Conservation (phyloP, 495 filamentous ascomycete genomes). For the Trichodelitschia bisporula region DNA sequence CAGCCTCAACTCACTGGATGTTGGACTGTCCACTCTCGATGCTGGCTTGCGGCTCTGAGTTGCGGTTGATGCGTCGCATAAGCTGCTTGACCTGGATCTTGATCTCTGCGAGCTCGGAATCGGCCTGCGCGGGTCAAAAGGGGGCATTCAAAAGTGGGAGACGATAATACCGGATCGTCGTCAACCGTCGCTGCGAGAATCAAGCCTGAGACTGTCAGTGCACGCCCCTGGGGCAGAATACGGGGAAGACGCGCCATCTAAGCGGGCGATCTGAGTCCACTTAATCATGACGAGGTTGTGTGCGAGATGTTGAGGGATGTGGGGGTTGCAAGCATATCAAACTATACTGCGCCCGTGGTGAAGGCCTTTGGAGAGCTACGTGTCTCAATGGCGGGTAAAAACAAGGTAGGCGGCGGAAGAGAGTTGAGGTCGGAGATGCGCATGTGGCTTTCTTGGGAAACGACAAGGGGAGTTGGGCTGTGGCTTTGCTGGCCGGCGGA, state of each 20-base stretch:
- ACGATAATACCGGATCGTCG: conserved; percentile 40
- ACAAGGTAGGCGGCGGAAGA: no score
- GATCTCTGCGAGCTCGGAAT: conserved; percentile 60
- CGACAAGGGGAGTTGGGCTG: no score
- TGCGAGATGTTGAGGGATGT: no score
- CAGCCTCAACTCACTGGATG: conserved; percentile 46
- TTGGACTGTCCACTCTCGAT: conserved; percentile 75
- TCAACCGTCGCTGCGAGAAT: conserved; percentile 90
- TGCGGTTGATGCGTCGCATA: conserved; percentile 60
- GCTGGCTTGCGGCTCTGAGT: conserved; percentile 69
- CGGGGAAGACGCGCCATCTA: conserved; percentile 44
- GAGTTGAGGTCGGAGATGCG: no score
- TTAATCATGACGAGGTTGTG: conserved; percentile 43
- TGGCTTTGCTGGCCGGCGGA: no score
- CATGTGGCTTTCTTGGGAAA: no score
- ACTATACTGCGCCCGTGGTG: no score
- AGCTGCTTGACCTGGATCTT: conserved; percentile 81
- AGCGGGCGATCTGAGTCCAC: conserved; percentile 78
- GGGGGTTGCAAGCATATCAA: no score
- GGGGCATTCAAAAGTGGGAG: not conserved
- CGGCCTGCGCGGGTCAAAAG: conserved; percentile 22
- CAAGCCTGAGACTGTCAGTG: conserved; percentile 31
- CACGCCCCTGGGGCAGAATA: conserved; percentile 6
- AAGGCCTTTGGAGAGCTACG: no score
- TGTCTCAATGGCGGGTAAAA: no score